Evolutionary conservation across 176 grass and related monocot species (phyloP).

Genomic region (Eleusine indica): DNA sequence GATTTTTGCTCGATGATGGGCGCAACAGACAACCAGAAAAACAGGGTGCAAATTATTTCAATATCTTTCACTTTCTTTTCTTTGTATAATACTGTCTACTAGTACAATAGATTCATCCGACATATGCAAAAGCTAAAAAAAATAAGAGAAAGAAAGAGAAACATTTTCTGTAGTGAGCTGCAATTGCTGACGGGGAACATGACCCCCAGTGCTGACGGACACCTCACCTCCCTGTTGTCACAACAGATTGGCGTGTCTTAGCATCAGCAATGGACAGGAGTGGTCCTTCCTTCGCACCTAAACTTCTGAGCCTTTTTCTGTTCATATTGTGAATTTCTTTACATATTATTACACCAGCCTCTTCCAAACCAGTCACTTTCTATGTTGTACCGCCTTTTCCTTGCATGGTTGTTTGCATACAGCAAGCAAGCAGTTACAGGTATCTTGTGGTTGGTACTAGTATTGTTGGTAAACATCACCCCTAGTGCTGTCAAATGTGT

Average conservation of each 20-base stretch:
- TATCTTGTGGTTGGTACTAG: conserved; percentile 52
- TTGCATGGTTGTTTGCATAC: conserved; percentile 24
- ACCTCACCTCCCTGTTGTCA: conserved; percentile 25
- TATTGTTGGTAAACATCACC: conserved; percentile 42
- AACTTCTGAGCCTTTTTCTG: background rate
- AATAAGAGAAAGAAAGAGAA: background rate
- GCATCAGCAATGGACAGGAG: background rate
- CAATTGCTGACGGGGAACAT: conserved; percentile 24
- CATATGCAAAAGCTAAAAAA: background rate
- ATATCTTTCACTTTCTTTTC: conserved; percentile 58
- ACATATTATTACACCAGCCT: conserved; percentile 8
- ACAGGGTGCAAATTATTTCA: conserved; percentile 35
- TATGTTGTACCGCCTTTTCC: conserved; percentile 8
- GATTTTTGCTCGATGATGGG: too few species aligned
- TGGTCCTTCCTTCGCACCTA: conserved; percentile 25
- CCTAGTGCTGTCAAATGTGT: conserved; percentile 35
- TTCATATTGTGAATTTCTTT: conserved; percentile 33
- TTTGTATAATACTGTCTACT: conserved; percentile 61
- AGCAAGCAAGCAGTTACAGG: conserved; percentile 36
- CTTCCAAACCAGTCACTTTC: background rate
- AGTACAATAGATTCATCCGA: conserved; percentile 32
- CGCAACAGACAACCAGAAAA: background rate
- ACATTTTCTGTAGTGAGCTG: conserved; percentile 27
- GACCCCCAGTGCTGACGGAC: conserved; percentile 33
- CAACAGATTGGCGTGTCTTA: background rate